Base-by-base conservation (phyloP, 2,329 filamentous ascomycete genomes). In the Rachicladosporium sp. region DNA sequence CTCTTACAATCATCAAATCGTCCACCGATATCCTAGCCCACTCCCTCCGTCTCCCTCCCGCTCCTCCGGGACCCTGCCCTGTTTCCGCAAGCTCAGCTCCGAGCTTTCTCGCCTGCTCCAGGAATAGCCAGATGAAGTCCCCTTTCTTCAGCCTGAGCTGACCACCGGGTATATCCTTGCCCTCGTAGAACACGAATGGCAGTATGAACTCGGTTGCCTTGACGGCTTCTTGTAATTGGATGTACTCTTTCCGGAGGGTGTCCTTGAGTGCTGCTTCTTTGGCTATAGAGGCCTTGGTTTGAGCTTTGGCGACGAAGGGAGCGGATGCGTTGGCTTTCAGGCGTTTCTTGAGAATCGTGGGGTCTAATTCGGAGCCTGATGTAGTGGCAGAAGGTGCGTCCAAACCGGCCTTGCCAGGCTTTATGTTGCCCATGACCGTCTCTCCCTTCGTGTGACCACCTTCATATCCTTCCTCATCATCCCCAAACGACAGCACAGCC, bases 111-210 rank as follows among this genome's bases (percentile, higher is more conserved):
- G 86, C 91, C 54, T 82, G 80, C 61, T 98, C 91, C 2, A 98
- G 67, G 48, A 96, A 94, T 1, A 95, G 66, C 91, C 91, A 96
- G 19, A 93, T 71, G 41, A 78, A 81, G 55, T 96, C 91, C 7
- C 91, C 89, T 63, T 98, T 98, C 61, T 87, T 93, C 37, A 96
- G 75, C 43, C 80, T 79, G 35, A 89, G 88, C 10, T 74, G 74
- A 1, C 89, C 88, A 10, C 87, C 86, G 0, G 88, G 83, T 8
- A 83, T 82, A 58, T 93, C 89, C 13, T 85, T 85, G 10, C 91
- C 91, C 50, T 96, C 89, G 64, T 95, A 96, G 58, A 96, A 96
- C 3, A 96, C 85, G 60, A 96, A 98, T 0, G 91, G 91, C 27
- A 98, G 80, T 10, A 82, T 72, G 40, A 98, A 83, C 55, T 95